Conservation (phyloP, 148 eudicot genomes). For the Cornus controversa region DNA sequence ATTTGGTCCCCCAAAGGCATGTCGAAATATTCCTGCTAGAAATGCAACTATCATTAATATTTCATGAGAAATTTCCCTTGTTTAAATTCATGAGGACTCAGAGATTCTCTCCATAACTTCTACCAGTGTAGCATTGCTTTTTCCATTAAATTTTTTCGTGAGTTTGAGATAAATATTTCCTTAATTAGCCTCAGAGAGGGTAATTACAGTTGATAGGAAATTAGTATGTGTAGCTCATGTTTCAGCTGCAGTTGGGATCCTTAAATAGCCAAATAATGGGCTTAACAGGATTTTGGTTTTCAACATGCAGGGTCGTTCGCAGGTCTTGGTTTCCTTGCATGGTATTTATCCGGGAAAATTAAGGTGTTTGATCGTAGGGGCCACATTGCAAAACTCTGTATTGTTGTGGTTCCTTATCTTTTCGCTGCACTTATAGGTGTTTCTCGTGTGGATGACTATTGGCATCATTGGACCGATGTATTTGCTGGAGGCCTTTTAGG, state of each 20-base stretch:
- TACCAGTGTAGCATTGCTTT: not conserved
- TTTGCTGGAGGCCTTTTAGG: constrained; percentile 86
- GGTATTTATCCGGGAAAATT: constrained; percentile 73
- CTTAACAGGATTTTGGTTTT: constrained; percentile 2
- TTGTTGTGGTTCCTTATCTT: constrained; percentile 58
- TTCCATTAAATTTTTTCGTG: not conserved
- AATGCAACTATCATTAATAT: not conserved
- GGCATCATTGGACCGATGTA: constrained; percentile 99
- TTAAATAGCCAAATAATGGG: constrained; percentile 8
- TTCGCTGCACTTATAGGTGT: constrained; percentile 75
- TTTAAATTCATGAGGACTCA: not conserved
- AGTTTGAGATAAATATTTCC: not conserved
- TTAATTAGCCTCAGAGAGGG: not conserved
- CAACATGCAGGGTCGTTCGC: constrained; percentile 78
- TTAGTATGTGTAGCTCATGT: not conserved
- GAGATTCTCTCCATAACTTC: not conserved
- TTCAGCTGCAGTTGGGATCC: not conserved
- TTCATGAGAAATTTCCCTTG: not conserved
- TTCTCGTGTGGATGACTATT: constrained; percentile 93
- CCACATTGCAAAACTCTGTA: constrained; percentile 81
- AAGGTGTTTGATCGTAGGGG: constrained; percentile 70
- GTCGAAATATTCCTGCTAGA: not conserved
- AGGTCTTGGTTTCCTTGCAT: constrained; percentile 75
- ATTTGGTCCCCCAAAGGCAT: not conserved
- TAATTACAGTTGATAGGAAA: not conserved